Evolutionary conservation across 805 yeast species (phyloP).

Genomic region (Yamadazyma tumulicola): DNA sequence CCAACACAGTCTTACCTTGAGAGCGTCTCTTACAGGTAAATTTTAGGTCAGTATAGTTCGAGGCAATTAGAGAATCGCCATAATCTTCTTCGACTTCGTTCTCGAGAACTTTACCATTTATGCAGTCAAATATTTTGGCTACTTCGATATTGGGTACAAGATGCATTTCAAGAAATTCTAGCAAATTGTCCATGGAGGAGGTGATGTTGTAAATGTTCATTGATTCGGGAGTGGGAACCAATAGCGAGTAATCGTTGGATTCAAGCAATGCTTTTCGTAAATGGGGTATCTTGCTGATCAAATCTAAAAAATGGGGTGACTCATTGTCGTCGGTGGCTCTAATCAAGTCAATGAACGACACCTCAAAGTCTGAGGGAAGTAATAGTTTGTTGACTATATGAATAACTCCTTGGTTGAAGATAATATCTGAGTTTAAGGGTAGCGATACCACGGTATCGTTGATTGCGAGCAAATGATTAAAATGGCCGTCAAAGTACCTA

Average conservation of each 20-base stretch:
- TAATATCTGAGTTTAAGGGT: constrained; percentile 54
- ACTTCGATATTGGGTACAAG: constrained; percentile 59
- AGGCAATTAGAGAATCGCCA: constrained; percentile 30
- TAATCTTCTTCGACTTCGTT: constrained; percentile 1
- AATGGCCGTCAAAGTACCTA: constrained; percentile 16
- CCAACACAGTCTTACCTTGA: constrained; percentile 8
- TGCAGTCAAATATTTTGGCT: constrained; percentile 44
- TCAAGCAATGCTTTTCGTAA: constrained; percentile 41
- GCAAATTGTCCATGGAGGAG: constrained; percentile 38
- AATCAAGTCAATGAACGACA: constrained; percentile 56
- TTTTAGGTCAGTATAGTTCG: constrained; percentile 41
- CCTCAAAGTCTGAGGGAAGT: constrained; percentile 53
- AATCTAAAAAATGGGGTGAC: constrained; percentile 36
- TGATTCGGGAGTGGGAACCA: constrained; percentile 67
- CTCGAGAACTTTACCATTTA: not conserved
- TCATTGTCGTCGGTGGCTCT: constrained; percentile 49
- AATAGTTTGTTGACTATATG: constrained; percentile 60
- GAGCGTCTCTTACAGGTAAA: constrained; percentile 17
- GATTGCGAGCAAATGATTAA: constrained; percentile 22
- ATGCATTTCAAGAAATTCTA: constrained; percentile 62
- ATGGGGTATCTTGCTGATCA: constrained; percentile 42
- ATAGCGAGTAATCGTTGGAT: constrained; percentile 48
- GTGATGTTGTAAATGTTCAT: constrained; percentile 50
- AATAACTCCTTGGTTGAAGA: constrained; percentile 81
- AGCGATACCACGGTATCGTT: constrained; percentile 32